These are phyloP conservation scores for Fraxinus americana DNA, from an alignment of 257 asterid species.

Conservation along the genomic window DNA sequence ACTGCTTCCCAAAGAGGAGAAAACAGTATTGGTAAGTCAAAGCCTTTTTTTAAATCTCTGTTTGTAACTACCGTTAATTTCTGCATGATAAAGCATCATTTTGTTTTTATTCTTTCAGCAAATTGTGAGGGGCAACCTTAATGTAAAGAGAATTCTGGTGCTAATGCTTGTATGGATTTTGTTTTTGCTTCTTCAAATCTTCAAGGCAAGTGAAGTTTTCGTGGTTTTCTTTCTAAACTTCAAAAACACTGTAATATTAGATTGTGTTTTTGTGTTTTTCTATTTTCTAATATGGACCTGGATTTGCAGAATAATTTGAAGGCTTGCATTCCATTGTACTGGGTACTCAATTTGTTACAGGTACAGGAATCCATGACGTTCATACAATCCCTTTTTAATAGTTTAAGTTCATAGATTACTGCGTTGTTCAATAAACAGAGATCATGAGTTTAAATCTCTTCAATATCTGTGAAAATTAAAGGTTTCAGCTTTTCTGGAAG, in stretches of 20 bases:
- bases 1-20: conserved; percentile 63
- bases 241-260: background rate
- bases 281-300: background rate
- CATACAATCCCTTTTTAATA: background rate
- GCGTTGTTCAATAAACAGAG: background rate
- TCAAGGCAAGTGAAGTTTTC: conserved; percentile 63
- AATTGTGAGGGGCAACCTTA: conserved; percentile 61
- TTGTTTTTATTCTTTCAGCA: conserved; percentile 49
- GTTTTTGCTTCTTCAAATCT: conserved; percentile 81
- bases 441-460: background rate
- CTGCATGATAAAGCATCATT: background rate
- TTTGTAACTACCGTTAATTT: background rate
- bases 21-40: conserved; percentile 61
- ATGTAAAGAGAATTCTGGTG: conserved; percentile 50
- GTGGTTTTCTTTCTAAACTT: background rate
- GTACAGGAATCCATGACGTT: conserved; percentile 27
- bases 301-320: conserved; percentile 55
- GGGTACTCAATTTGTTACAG: conserved; percentile 85
- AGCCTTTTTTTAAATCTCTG: background rate
- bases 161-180: conserved; percentile 68
- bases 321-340: conserved; percentile 64
- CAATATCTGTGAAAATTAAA: background rate
- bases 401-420: background rate
- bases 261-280: background rate
- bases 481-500: background rate